A percentile compares a stretch with the other conserved stretches of the same genome.
These are phyloP conservation scores for Dissophora globulifera DNA, from an alignment of 192 early-diverging fungal genomes.

Conservation along the genomic window DNA sequence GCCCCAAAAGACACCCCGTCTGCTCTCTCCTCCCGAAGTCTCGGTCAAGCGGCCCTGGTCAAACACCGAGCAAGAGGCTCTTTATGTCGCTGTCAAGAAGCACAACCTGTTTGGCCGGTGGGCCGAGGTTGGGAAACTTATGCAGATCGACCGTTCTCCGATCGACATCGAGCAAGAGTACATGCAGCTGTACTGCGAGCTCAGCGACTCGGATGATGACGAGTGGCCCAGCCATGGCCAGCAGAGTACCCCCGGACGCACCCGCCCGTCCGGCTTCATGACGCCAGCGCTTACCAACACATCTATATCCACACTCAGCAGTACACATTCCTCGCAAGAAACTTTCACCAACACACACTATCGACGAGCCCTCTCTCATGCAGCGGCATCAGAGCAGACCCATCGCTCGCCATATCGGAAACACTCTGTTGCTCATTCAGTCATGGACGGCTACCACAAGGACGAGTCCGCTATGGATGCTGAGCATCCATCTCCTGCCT, in stretches of 20 bases:
- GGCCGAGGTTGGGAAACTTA: slow-evolving; percentile 24
- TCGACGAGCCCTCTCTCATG: background rate
- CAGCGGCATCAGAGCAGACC: background rate
- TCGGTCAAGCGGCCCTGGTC: slow-evolving; percentile 19
- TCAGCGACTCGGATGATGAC: slow-evolving; percentile 28
- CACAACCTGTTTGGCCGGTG: slow-evolving; percentile 41
- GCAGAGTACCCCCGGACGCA: background rate
- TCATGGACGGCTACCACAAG: slow-evolving; percentile 6
- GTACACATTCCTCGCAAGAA: slow-evolving; percentile 28
- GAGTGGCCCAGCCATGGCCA: background rate
- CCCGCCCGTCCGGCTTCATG: background rate
- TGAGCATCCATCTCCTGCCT: background rate
- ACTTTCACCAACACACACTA: slow-evolving; percentile 1
- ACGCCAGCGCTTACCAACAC: slow-evolving; percentile 16
- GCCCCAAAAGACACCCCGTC: slow-evolving; percentile 10
- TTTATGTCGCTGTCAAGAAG: slow-evolving; percentile 38
- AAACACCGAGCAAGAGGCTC: slow-evolving; percentile 34
- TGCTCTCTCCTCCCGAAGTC: background rate
- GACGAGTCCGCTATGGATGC: slow-evolving; percentile 9
- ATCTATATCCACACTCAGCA: slow-evolving; percentile 17
- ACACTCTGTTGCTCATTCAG: background rate
- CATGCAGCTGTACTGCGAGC: slow-evolving; percentile 43
- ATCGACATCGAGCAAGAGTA: slow-evolving; percentile 48
- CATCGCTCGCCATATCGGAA: background rate
- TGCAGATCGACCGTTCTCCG: slow-evolving; percentile 21